Evolutionary conservation across 108 stramenopile species (phyloP), one percentile per base, ranked within the genome.

Genomic region (Fistulifera pelliculosa): DNA sequence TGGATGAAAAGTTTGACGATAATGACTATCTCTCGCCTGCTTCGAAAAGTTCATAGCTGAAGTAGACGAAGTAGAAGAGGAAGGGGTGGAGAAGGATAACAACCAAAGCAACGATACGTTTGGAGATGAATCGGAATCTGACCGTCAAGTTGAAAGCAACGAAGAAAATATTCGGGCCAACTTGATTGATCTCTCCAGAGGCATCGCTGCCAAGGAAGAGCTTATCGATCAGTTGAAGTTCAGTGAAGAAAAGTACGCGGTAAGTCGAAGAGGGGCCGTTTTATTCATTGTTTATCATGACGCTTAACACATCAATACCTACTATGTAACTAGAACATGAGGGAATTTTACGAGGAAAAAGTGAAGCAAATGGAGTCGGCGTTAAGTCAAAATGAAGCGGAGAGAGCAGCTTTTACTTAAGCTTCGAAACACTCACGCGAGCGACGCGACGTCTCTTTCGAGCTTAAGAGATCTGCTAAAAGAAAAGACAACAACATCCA

Each of bases 171-270:
- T 77, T 17, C 62, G 69, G 18, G 64, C 66, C 13, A 66, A 74
- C 44, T 31, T 81, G 45, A 42, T 62, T 55, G 75, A 73, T 27
- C 52, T 81, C 16, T 65, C 80, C 2, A 60, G 18, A 10, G 53
- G 64, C 0, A 81, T 81, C 43, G 66, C 54, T 1, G 75, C 69
- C 12, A 81, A 81, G 56, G 75, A 81, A 56, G 73, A 69, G 41
- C 48, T 81, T 39, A 81, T 81, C 42, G 54, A 62, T n/a, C 70
- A 77, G 49, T 65, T 81, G 0, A 58, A 68, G 44, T 25, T 50
- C 18, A 70, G 68, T 38, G 73, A 74, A 52, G 63, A 68, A 40
- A 74, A 75, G 51, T 81, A 70, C 60, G 69, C 67, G 64, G 74
- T 75, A 65, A 12, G 74, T 52, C 21, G 5, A 16, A 23, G 27